Percentiles rank a stretch among this genome's conserved stretches.
Conservation (phyloP, 306 rosid species). For the Fragaria ananassa region DNA sequence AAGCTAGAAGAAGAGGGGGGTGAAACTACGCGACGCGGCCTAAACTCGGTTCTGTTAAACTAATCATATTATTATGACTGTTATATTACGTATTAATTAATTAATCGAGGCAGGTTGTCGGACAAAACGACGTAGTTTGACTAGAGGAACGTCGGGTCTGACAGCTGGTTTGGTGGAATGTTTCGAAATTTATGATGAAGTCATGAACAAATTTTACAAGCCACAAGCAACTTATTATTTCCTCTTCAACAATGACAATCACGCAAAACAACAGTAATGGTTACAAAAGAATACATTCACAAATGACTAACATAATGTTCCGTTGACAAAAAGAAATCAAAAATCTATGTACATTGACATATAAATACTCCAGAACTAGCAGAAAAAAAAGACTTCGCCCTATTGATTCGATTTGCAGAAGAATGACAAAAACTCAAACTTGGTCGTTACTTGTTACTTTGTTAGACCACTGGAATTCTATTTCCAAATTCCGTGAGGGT, state of each 20-base stretch:
- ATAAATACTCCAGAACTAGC: constrained; percentile 50
- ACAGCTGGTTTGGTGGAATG: neutral
- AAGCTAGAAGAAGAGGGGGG: neutral
- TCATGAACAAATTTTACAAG: neutral
- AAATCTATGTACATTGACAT: constrained; percentile 55
- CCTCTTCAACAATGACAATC: constrained; percentile 31
- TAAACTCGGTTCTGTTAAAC: neutral
- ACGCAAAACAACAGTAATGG: constrained; percentile 31
- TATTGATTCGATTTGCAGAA: constrained; percentile 26
- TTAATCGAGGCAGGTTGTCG: neutral
- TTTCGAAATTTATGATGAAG: too few species aligned
- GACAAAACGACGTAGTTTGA: neutral
- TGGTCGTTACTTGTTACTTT: constrained; percentile 61
- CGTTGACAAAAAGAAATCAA: constrained; percentile 20
- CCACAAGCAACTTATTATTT: constrained; percentile 2
- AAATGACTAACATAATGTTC: constrained; percentile 41
- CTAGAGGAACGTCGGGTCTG: neutral
- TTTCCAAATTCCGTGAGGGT: constrained; percentile 83
- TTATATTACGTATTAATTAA: neutral
- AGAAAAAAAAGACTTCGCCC: constrained; percentile 16
- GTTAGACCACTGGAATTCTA: constrained; percentile 98
- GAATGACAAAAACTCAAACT: constrained; percentile 15
- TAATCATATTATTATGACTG: neutral
- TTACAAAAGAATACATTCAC: constrained; percentile 55
- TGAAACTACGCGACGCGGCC: neutral